Percentiles rank a stretch among this genome's conserved stretches.
Evolutionary conservation across 1,284 basidiomycete genomes (phyloP).

Genomic region (Naganishia sp.): DNA sequence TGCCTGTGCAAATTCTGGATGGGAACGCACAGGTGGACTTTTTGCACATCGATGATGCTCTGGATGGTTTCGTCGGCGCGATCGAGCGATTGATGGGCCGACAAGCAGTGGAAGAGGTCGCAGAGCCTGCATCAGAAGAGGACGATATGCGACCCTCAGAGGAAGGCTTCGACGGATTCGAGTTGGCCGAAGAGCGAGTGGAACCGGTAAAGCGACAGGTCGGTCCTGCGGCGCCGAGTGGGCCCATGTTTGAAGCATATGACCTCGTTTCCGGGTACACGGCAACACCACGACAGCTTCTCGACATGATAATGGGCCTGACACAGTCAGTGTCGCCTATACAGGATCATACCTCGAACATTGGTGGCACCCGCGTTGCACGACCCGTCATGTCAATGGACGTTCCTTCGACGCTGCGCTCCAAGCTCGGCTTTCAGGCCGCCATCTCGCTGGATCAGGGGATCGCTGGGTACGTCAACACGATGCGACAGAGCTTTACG

Average conservation of each 20-base stretch:
- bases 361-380: constrained; percentile 33
- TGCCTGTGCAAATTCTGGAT: constrained; percentile 48
- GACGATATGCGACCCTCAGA: neutral
- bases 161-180: neutral
- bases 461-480: constrained; percentile 37
- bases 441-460: constrained; percentile 38
- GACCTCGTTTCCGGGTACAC: constrained; percentile 48
- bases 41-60: constrained; percentile 47
- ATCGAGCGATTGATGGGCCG: constrained; percentile 27
- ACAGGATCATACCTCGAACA: constrained; percentile 39
- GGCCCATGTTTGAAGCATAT: constrained; percentile 34
- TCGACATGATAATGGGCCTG: constrained; percentile 43
- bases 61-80: constrained; percentile 35
- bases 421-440: constrained; percentile 41
- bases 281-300: constrained; percentile 41
- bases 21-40: constrained; percentile 43
- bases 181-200: neutral
- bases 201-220: neutral
- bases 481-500: constrained; percentile 37
- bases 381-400: constrained; percentile 23
- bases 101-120: neutral
- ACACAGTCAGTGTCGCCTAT: constrained; percentile 46
- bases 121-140: neutral
- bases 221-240: neutral
- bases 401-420: neutral